Conservation (phyloP, 768 basidiomycete species). For the Butyriboletus loyo region DNA sequence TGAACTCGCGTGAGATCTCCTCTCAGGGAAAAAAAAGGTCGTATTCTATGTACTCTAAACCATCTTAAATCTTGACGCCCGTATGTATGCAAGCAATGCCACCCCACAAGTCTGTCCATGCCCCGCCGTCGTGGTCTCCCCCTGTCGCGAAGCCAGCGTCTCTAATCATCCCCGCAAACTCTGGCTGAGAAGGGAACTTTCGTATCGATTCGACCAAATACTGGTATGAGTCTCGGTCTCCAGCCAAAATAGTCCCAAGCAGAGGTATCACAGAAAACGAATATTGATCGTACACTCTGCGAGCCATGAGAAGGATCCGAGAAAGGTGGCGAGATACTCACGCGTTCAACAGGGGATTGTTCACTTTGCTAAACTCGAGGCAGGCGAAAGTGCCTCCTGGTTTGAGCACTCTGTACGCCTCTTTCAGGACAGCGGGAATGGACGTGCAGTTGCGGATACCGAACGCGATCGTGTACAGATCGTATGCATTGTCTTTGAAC, state of each 20-base stretch:
- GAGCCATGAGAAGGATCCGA: conserved; percentile 3
- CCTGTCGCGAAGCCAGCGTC: conserved; percentile 82
- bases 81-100: conserved; percentile 86
- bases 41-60: not conserved
- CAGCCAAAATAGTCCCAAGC: conserved; percentile 93
- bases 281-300: conserved; percentile 88
- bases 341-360: conserved; percentile 82
- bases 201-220: conserved; percentile 98
- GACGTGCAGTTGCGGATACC: conserved; percentile 98
- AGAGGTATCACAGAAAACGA: conserved; percentile 95
- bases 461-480: conserved; percentile 98
- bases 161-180: conserved; percentile 86
- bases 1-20: conserved; percentile 1
- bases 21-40: not conserved
- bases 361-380: conserved; percentile 92
- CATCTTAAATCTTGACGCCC: conserved; percentile 67
- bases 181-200: conserved; percentile 82
- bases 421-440: conserved; percentile 78
- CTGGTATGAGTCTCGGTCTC: conserved; percentile 93
- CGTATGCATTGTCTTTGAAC: conserved; percentile 82
- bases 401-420: conserved; percentile 92
- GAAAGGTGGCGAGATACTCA: conserved; percentile 41
- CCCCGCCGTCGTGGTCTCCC: conserved; percentile 71
- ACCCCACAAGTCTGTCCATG: conserved; percentile 84
- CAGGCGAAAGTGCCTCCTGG: conserved; percentile 96